phyloP scores from a whole-genome alignment of 2,329 filamentous ascomycete genomes.

The Lachnellula suecica region DNA sequence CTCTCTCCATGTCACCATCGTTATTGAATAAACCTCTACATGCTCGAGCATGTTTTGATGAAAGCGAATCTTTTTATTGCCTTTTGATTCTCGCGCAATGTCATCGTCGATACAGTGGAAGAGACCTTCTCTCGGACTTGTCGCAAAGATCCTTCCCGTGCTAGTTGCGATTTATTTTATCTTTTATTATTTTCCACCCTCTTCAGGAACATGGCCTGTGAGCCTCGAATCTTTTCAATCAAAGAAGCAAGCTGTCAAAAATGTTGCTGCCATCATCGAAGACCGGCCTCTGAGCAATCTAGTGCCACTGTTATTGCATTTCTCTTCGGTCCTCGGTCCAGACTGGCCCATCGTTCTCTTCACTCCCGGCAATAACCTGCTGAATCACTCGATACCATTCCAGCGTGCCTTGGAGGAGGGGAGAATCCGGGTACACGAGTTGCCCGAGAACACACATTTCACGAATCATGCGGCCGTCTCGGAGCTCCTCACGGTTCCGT shows the following conservation, averaged over 20 bases:
- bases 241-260: neutral
- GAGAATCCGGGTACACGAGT: slow-evolving; percentile 33
- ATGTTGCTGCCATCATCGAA: slow-evolving; percentile 36
- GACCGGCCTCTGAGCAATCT: slow-evolving; percentile 29
- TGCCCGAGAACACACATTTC: slow-evolving; percentile 34
- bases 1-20: neutral
- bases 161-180: neutral
- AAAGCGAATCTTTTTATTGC: no score
- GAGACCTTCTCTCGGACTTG: neutral
- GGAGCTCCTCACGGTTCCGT: slow-evolving; percentile 18
- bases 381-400: slow-evolving; percentile 29
- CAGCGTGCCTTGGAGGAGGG: slow-evolving; percentile 31
- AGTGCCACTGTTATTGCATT: slow-evolving; percentile 36
- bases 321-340: slow-evolving; percentile 37
- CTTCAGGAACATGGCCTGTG: neutral
- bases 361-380: slow-evolving; percentile 29
- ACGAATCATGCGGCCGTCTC: slow-evolving; percentile 33
- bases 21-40: no score
- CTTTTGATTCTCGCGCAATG: neutral
- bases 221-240: neutral
- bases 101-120: neutral
- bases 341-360: slow-evolving; percentile 41
- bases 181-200: neutral
- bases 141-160: neutral
- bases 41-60: no score